phyloP scores from a whole-genome alignment of 306 rosid genomes.

The Begonia masoniana region DNA sequence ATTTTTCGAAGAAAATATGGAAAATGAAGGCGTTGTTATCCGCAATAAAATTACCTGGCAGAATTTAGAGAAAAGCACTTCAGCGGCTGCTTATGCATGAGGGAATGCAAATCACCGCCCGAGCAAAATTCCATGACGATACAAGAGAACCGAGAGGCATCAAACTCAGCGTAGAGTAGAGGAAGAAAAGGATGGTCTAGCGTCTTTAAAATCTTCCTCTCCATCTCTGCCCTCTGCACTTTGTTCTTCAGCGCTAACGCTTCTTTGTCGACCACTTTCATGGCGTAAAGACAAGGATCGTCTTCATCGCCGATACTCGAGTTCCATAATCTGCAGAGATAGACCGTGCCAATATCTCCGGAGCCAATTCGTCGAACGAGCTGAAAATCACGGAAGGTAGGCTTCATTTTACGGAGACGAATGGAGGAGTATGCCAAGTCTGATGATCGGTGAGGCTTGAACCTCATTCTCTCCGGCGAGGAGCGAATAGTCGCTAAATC shows the following conservation, averaged over 20 bases:
- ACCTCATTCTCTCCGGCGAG: slow-evolving; percentile 34
- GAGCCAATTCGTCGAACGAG: slow-evolving; percentile 72
- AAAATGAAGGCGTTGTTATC: neutral
- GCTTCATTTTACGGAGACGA: slow-evolving; percentile 38
- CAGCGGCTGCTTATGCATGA: slow-evolving; percentile 53
- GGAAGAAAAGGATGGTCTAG: slow-evolving; percentile 91
- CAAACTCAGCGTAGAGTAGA: slow-evolving; percentile 82
- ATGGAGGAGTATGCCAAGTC: slow-evolving; percentile 86
- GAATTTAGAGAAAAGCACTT: slow-evolving; percentile 69
- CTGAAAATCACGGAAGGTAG: slow-evolving; percentile 69
- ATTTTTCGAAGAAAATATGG: neutral
- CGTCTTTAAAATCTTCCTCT: slow-evolving; percentile 84
- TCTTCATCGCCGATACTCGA: slow-evolving; percentile 11
- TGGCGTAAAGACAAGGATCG: slow-evolving; percentile 42
- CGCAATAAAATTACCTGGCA: slow-evolving; percentile 40
- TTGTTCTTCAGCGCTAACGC: slow-evolving; percentile 74
- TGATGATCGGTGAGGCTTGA: slow-evolving; percentile 88
- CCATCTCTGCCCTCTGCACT: slow-evolving; percentile 78
- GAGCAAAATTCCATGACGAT: slow-evolving; percentile 95
- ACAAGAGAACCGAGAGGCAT: slow-evolving; percentile 86
- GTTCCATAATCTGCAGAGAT: slow-evolving; percentile 53
- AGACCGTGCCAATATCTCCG: slow-evolving; percentile 93
- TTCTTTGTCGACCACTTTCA: slow-evolving; percentile 93
- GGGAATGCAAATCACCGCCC: slow-evolving; percentile 90
- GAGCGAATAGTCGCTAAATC: slow-evolving; percentile 12